Evolutionary conservation across 2,329 filamentous ascomycete genomes (phyloP).

Genomic region (Chaetoscypha palmicola): DNA sequence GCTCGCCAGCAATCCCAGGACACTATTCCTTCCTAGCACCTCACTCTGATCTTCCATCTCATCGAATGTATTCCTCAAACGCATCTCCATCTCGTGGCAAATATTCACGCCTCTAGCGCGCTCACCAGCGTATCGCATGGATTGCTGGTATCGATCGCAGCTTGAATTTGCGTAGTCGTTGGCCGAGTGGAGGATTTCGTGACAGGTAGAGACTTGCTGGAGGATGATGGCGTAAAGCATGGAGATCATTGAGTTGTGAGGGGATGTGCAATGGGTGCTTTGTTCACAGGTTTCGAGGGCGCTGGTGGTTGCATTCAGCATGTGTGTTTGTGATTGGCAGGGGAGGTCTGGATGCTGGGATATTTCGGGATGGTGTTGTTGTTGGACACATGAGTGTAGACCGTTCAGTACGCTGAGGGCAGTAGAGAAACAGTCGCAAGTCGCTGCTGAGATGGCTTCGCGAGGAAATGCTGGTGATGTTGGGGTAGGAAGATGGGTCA

Average conservation of each 20-base stretch:
- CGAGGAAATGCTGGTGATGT: slow-evolving; percentile 3
- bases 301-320: background rate
- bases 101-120: background rate
- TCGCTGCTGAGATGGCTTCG: background rate
- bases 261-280: slow-evolving; percentile 1
- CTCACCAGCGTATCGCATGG: background rate
- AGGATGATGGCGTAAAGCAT: slow-evolving; percentile 4
- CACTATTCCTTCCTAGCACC: slow-evolving; percentile 1
- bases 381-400: background rate
- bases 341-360: background rate
- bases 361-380: background rate
- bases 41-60: slow-evolving; percentile 1
- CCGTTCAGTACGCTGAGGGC: background rate
- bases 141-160: background rate
- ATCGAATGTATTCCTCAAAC: background rate
- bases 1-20: slow-evolving; percentile 1
- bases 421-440: slow-evolving; percentile 2
- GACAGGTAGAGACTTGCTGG: slow-evolving; percentile 2
- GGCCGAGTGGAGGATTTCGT: background rate
- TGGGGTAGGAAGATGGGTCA: slow-evolving; percentile 1
- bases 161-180: background rate
- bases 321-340: background rate
- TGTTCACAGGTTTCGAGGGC: slow-evolving; percentile 1
- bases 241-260: slow-evolving; percentile 1
- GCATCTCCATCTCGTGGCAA: slow-evolving; percentile 1